These are phyloP conservation scores for Zygosaccharomyces pseudobailii DNA, from an alignment of 1,139 yeast genomes.

Conservation along the genomic window DNA sequence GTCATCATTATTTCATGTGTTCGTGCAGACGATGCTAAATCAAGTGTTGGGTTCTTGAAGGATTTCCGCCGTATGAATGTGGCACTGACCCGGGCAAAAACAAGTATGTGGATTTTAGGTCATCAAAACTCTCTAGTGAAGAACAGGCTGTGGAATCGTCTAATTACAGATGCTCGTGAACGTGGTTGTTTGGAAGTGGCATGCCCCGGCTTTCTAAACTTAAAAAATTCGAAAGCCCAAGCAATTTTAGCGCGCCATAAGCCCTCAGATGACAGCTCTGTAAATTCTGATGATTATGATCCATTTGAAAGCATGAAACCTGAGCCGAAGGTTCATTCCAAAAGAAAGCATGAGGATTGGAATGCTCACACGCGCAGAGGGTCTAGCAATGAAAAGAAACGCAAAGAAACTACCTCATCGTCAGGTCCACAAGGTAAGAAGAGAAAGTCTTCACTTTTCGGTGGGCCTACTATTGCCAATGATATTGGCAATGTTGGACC, in stretches of 20 bases:
- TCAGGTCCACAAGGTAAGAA: conserved; percentile 21
- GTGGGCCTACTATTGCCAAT: conserved; percentile 17
- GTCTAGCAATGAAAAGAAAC: conserved; percentile 5
- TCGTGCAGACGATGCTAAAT: conserved; percentile 59
- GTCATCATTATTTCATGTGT: conserved; percentile 93
- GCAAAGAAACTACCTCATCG: conserved; percentile 1
- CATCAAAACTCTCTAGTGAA: conserved; percentile 56
- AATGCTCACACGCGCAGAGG: conserved; percentile 1
- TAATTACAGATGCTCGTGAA: conserved; percentile 57
- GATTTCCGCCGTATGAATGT: conserved; percentile 95
- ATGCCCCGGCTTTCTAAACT: conserved; percentile 34
- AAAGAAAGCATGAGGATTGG: conserved; percentile 5
- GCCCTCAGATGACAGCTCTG: conserved; percentile 13
- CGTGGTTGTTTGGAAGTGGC: conserved; percentile 40
- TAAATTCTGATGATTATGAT: conserved; percentile 21
- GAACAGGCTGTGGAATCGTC: conserved; percentile 64
- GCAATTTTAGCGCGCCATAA: conserved; percentile 9
- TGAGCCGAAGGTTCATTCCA: background rate
- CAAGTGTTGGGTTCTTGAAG: conserved; percentile 78
- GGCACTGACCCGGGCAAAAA: conserved; percentile 87
- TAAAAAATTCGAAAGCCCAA: conserved; percentile 13
- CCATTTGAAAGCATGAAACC: conserved; percentile 14
- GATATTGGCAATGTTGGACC: conserved; percentile 9
- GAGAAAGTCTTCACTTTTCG: conserved; percentile 33
- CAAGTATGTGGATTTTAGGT: conserved; percentile 92